Conservation (phyloP, 2,329 filamentous ascomycete species). For the Trichoderma polysporum region DNA sequence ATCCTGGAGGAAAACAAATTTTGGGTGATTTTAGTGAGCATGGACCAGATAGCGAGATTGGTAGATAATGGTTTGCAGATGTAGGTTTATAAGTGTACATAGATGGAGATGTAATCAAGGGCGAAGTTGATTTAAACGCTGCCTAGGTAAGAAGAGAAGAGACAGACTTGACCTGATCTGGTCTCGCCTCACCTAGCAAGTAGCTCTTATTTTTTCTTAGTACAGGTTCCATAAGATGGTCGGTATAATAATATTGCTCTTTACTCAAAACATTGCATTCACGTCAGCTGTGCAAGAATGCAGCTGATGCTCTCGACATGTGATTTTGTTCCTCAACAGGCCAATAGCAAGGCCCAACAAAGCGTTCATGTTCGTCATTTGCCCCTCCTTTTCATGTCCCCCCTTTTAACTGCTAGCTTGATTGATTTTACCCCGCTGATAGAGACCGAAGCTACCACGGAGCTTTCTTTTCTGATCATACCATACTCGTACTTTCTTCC, state of each 20-base stretch:
- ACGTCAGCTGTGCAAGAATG: background rate
- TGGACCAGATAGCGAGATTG: conserved; percentile 10
- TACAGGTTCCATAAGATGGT: too few relatives aligned
- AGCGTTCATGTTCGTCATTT: conserved; percentile 13
- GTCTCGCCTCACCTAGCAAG: too few relatives aligned
- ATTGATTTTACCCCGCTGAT: conserved; percentile 8
- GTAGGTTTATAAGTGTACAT: conserved; percentile 11
- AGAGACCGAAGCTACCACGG: background rate
- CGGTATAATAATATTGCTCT: too few relatives aligned
- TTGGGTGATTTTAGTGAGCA: background rate
- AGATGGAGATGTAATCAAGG: conserved; percentile 6
- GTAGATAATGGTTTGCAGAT: conserved; percentile 3
- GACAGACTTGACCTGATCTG: too few relatives aligned
- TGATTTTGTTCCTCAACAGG: conserved; percentile 12
- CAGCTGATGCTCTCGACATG: conserved; percentile 2
- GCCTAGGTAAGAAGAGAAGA: too few relatives aligned
- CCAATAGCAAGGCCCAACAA: conserved; percentile 17
- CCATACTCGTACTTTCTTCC: background rate
- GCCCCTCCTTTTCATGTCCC: conserved; percentile 6
- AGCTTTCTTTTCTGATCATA: background rate
- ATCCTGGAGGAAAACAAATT: background rate
- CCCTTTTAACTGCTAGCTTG: background rate
- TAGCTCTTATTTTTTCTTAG: too few relatives aligned
- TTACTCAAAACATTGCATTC: background rate
- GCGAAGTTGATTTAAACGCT: too few relatives aligned